Percentiles rank a stretch among this genome's conserved stretches.
Conservation (phyloP, 148 eudicot genomes). For the Rhododendron ovatum region DNA sequence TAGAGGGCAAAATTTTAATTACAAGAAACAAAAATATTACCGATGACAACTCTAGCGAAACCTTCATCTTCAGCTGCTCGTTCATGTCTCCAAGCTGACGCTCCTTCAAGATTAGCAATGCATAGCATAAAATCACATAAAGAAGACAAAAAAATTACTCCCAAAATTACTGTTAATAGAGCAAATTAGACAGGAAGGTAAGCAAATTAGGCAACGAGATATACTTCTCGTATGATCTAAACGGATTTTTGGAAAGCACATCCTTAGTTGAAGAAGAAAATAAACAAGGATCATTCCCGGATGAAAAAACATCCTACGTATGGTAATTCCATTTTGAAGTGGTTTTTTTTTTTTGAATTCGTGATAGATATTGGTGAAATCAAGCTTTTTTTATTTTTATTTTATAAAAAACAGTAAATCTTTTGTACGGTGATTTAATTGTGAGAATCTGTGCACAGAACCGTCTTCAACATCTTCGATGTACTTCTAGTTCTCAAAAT, state of each 20-base stretch:
- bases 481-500: neutral
- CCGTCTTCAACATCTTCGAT: no score
- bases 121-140: neutral
- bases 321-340: neutral
- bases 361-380: neutral
- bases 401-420: neutral
- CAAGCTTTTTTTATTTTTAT: neutral
- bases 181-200: neutral
- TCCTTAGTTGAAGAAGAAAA: neutral
- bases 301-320: neutral
- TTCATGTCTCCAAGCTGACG: slow-evolving; percentile 90
- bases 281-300: neutral
- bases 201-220: neutral
- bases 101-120: slow-evolving; percentile 40
- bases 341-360: neutral
- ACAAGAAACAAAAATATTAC: slow-evolving; percentile 11
- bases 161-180: neutral
- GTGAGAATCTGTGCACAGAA: no score
- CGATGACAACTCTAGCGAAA: slow-evolving; percentile 45
- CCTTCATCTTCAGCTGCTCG: slow-evolving; percentile 84
- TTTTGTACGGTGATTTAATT: neutral
- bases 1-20: neutral
- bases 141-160: neutral
- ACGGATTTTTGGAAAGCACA: neutral
- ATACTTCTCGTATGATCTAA: neutral